Base-by-base conservation (phyloP, 495 filamentous ascomycete genomes). In the Echria macrotheca region DNA sequence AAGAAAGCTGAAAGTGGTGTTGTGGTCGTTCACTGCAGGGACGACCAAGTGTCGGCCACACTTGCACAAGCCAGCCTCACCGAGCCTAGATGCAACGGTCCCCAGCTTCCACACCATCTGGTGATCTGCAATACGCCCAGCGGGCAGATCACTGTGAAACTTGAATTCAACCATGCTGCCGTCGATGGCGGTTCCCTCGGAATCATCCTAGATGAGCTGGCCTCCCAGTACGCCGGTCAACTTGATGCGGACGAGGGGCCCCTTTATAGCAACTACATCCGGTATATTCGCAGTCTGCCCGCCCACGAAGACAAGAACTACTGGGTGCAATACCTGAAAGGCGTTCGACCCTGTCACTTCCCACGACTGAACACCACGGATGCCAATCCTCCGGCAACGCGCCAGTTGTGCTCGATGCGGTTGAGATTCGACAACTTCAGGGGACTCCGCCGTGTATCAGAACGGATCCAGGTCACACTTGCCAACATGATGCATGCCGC, bases 211-310 rank as follows among this genome's bases (percentile, higher is more conserved):
- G 47, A 51, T 7, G 62, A 65, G 19, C 18, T 65, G 19, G 40
- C 72, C 14, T 49, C 63, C 1, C 73, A 72, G 2, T 83, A 83
- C 46, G 65, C 60, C 12, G 71, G 50, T 1, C 40, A 35, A 4
- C 53, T 58, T 9, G 32, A 40, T 12, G 47, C 52, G 9, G 60
- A 53, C 4, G 59, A 56, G 18, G 74, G 59, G 4, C 75, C 77
- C 1, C 54, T 71, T 23, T 84, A 78, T 65, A 79, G 77, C 45
- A 66, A 73, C 29, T 83, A 79, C 47, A 71, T 82, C 25, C 50
- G 55, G 1, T 77, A 76, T 42, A 82, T 3, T 57, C 60, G 14
- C 56, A 29, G 61, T 59, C n/a, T n/a, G n/a, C 0, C 60, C 72
- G 0, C 61, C 61, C 12, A 47, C 64, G 10, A 64, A 18, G 75